A percentile compares a stretch with the other conserved stretches of the same genome.
phyloP scores from a whole-genome alignment of 768 basidiomycete species.

The Podaxis pistillaris region DNA sequence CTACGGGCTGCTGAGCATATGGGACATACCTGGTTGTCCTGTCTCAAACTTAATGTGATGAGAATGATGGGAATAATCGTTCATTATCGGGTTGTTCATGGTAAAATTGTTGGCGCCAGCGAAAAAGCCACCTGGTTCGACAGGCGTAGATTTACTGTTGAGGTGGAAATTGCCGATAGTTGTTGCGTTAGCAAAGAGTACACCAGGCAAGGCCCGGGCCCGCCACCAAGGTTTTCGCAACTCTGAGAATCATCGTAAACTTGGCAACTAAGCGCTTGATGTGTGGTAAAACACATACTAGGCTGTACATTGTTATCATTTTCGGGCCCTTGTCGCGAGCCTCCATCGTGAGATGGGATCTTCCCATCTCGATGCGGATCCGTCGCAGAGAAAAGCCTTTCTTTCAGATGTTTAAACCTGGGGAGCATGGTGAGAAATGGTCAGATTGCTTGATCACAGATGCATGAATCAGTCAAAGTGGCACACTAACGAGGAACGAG shows the following conservation, averaged over 20 bases:
- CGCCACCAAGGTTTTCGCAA: too few relatives aligned
- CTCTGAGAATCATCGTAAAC: too few relatives aligned
- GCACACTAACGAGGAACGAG: too few relatives aligned
- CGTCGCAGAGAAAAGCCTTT: background rate
- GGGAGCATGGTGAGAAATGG: background rate
- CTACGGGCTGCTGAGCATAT: background rate
- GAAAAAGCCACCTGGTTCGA: background rate
- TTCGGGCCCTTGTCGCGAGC: too few relatives aligned
- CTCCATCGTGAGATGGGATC: too few relatives aligned
- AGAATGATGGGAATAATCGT: too few relatives aligned
- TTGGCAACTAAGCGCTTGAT: too few relatives aligned
- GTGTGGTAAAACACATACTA: too few relatives aligned
- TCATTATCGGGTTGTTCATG: background rate
- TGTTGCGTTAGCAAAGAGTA: too few relatives aligned
- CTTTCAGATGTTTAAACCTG: background rate
- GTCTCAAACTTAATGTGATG: background rate
- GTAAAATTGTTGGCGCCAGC: background rate
- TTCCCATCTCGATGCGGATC: background rate
- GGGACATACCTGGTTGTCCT: background rate
- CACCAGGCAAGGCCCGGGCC: too few relatives aligned
- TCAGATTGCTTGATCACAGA: slow-evolving; percentile 16
- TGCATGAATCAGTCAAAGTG: too few relatives aligned
- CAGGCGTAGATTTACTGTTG: background rate
- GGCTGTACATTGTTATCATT: too few relatives aligned
- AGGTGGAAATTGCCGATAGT: background rate